Percentiles rank a stretch among this genome's conserved stretches.
These are phyloP conservation scores for Phytopythium oedochilum DNA, from an alignment of 352 stramenopile genomes.

Conservation along the genomic window DNA sequence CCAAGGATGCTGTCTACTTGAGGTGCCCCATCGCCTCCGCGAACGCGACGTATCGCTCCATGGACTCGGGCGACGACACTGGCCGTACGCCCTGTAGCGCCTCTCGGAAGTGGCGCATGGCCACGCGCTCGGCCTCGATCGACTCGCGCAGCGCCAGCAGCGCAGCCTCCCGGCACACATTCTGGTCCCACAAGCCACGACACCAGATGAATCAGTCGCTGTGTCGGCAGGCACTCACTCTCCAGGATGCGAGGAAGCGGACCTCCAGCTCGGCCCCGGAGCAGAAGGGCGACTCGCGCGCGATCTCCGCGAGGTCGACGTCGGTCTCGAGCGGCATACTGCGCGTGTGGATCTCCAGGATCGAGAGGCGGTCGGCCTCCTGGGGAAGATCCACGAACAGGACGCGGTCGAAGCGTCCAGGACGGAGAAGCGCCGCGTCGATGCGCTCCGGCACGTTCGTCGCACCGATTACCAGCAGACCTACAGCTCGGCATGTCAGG, in stretches of 20 bases:
- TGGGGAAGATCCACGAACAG: constrained; percentile 93
- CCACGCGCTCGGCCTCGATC: constrained; percentile 43
- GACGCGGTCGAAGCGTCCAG: constrained; percentile 94
- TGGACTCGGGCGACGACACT: constrained; percentile 46
- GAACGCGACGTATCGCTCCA: constrained; percentile 60
- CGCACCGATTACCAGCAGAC: constrained; percentile 95
- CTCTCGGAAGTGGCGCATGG: constrained; percentile 54
- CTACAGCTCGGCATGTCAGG: too few relatives aligned
- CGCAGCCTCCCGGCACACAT: constrained; percentile 82
- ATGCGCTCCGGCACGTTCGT: constrained; percentile 98
- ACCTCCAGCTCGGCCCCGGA: constrained; percentile 88
- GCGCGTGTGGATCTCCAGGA: constrained; percentile 75
- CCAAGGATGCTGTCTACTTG: too few relatives aligned
- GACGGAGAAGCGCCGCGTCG: constrained; percentile 95
- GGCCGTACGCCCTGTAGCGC: constrained; percentile 46
- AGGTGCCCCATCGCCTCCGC: constrained; percentile 52
- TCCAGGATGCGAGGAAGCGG: not conserved
- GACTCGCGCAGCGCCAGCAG: constrained; percentile 69
- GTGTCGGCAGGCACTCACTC: too few relatives aligned
- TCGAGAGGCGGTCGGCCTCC: constrained; percentile 45
- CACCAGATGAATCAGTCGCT: not conserved
- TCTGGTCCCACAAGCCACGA: constrained; percentile 33
- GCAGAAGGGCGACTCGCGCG: constrained; percentile 51
- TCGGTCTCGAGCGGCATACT: constrained; percentile 57
- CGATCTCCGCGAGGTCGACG: constrained; percentile 58